Percentiles rank a stretch among this genome's conserved stretches.
Evolutionary conservation across 225 moss, liverwort and hornwort genomes (phyloP).

Genomic region (Climacium dendroides): DNA sequence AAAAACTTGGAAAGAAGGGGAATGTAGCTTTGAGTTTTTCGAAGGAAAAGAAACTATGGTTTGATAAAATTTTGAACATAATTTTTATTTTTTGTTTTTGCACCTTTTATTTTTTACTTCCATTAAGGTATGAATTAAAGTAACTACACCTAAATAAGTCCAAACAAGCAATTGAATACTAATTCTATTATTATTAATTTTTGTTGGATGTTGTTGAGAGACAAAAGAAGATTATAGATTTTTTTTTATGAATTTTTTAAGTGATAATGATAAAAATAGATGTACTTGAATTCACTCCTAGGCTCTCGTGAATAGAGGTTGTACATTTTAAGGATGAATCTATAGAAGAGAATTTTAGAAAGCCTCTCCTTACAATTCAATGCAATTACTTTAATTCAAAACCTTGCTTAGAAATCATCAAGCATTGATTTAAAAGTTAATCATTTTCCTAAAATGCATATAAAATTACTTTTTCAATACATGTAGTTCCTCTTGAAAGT

Average conservation of each 20-base stretch:
- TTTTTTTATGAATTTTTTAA: not conserved
- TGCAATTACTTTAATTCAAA: not conserved
- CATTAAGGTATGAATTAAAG: not conserved
- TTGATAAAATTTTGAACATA: not conserved
- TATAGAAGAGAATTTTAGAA: not conserved
- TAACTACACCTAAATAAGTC: not conserved
- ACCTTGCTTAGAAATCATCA: not conserved
- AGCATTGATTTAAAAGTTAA: not conserved
- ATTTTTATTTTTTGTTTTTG: too few species aligned
- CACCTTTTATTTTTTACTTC: not conserved
- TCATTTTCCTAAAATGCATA: not conserved
- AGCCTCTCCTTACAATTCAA: not conserved
- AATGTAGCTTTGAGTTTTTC: not conserved
- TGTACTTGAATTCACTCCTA: fast-evolving
- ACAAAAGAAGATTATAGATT: fast-evolving
- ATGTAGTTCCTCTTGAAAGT: not conserved
- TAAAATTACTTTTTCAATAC: not conserved
- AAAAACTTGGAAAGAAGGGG: not conserved
- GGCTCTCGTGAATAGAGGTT: fast-evolving
- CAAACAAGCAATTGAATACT: not conserved
- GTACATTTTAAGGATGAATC: not conserved
- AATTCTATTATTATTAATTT: not conserved
- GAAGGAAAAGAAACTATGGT: not conserved
- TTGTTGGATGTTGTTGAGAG: not conserved
- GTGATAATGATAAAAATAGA: not conserved